A percentile compares a stretch with the other conserved stretches of the same genome.
These are phyloP conservation scores for Colletotrichum phormii DNA, from an alignment of 2,329 filamentous ascomycete species.

Conservation along the genomic window DNA sequence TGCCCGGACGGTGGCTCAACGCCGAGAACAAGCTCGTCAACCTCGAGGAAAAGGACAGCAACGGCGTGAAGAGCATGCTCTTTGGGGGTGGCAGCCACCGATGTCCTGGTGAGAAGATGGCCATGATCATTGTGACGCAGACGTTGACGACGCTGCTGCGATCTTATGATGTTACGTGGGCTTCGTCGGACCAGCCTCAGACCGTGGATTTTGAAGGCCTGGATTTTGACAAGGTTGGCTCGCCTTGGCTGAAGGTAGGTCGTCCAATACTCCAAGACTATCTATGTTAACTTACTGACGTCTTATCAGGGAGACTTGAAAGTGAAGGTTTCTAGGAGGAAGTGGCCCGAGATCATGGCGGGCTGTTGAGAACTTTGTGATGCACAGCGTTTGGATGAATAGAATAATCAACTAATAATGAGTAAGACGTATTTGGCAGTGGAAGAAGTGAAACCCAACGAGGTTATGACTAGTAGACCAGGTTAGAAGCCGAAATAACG, in stretches of 20 bases:
- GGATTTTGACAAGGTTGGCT: constrained; percentile 37
- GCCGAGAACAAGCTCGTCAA: constrained; percentile 29
- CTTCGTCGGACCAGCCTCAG: background rate
- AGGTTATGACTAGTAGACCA: background rate
- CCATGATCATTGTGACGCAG: constrained; percentile 22
- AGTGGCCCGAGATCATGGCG: background rate
- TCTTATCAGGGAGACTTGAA: constrained; percentile 8
- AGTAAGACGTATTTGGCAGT: background rate
- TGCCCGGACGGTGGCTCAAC: constrained; percentile 38
- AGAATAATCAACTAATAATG: background rate
- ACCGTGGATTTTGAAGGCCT: constrained; percentile 24
- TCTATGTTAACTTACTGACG: background rate
- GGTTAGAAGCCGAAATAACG: background rate
- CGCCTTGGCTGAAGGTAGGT: constrained; percentile 32
- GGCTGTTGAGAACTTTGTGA: background rate
- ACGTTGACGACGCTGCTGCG: constrained; percentile 35
- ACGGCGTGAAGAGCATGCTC: constrained; percentile 5
- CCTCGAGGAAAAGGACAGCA: constrained; percentile 3
- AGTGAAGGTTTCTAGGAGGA: background rate
- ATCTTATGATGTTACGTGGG: constrained; percentile 38
- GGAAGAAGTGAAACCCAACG: background rate
- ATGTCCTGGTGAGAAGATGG: constrained; percentile 33
- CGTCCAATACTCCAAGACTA: no score
- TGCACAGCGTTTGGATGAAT: background rate
- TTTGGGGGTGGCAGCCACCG: constrained; percentile 26